Percentiles rank a stretch among this genome's conserved stretches.
Evolutionary conservation across 139 green algal genomes (phyloP).

Genomic region (Coccomyxa sp.): DNA sequence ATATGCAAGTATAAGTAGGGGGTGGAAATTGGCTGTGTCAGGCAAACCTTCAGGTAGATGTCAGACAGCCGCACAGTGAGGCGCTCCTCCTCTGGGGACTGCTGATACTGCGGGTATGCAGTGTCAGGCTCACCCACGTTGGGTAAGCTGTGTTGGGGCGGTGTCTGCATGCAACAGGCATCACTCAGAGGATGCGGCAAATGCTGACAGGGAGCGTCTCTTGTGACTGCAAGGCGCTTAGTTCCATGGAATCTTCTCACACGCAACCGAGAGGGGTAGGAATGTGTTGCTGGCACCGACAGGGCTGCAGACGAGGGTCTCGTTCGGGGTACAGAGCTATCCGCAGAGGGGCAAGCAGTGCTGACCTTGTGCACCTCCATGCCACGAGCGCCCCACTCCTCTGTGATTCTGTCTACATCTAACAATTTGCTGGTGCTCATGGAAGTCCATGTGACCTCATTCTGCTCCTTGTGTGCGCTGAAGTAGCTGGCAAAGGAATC

Average conservation of each 20-base stretch:
- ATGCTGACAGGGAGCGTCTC: background rate
- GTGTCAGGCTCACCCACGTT: constrained; percentile 32
- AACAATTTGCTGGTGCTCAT: constrained; percentile 35
- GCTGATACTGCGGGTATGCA: constrained; percentile 23
- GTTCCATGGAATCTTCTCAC: no score
- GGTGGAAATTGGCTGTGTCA: no score
- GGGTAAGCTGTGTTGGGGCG: constrained; percentile 22
- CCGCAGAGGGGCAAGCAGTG: no score
- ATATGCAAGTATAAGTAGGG: no score
- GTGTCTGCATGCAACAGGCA: constrained; percentile 19
- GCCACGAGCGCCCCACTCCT: constrained; percentile 21
- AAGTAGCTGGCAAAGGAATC: constrained; percentile 57
- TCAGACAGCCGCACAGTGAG: constrained; percentile 18
- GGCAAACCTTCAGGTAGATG: constrained; percentile 26
- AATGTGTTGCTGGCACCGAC: no score
- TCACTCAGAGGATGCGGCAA: background rate
- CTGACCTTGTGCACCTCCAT: constrained; percentile 32
- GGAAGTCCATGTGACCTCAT: constrained; percentile 56
- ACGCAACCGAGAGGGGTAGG: no score
- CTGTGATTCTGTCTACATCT: constrained; percentile 43
- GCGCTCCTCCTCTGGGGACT: constrained; percentile 20
- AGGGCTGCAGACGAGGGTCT: no score
- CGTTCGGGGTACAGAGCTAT: no score
- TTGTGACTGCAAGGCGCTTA: no score
- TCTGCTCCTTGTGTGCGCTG: constrained; percentile 41